Evolutionary conservation across 768 basidiomycete genomes (phyloP), one percentile per base, ranked within the genome.

Genomic region (Tricholoma sp.): DNA sequence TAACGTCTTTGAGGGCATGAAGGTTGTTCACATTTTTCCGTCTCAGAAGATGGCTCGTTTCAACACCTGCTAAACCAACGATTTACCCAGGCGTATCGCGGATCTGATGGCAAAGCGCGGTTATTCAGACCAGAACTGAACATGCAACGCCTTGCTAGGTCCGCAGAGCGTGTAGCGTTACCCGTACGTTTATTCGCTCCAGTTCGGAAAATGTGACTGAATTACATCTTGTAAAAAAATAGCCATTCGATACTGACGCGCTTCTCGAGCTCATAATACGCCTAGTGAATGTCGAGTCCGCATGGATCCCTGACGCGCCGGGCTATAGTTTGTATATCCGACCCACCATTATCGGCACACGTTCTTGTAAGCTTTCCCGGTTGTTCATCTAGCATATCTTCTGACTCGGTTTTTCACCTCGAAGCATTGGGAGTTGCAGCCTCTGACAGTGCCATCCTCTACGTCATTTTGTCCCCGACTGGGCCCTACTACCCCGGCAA

Each of bases 311-410:
- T 3, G 72, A 75, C 1, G 70, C 75, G 11, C 76, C 82, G 1
- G 93, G 88, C 12, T 83, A 91, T 69, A 91, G 88, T 57, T 76
- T 98, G 34, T 98, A 96, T 75, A 82, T 97, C 62, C 86, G 94
- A 47, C 88, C 91, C 21, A 93, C 86, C 5, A 72, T 91, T 66
- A 88, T 83, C 55, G 82, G 81, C 6, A 83, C 81, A 2, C 79
- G 79, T 18, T 45, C 73, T 4, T 67, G 74, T 74, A 50, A 54
- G 71, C 61, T 27, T 27, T 19, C 18, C 22, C 63, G n/a, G n/a
- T 75, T 14, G 45, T 39, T 4, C 0, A 72, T 72, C 34, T 72
- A 84, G 29, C 74, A 79, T 37, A 71, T 72, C 43, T 73, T 84
- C 53, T 67, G 27, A 24, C 19, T n/a, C 21, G 18, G 32, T 53